Conservation (phyloP, 176 grass and related monocot genomes). For the Raddia guianensis region DNA sequence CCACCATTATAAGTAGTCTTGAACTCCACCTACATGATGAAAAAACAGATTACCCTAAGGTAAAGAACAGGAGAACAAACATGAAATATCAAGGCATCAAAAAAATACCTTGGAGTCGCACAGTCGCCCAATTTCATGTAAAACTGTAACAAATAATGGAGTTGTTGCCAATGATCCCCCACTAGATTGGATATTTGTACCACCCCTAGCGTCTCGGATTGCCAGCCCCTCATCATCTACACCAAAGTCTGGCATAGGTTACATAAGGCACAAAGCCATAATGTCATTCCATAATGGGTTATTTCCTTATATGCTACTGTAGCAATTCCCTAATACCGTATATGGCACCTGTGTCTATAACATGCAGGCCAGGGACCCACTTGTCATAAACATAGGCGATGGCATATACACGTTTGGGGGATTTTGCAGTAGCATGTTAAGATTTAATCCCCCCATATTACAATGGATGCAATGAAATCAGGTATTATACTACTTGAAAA, state of each 20-base stretch:
- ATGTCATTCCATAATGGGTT: not conserved
- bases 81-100: constrained; percentile 23
- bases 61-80: constrained; percentile 16
- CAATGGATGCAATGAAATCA: constrained; percentile 10
- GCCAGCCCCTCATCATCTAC: constrained; percentile 62
- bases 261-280: constrained; percentile 5
- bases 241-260: constrained; percentile 44
- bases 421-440: too few relatives aligned
- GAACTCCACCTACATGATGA: constrained; percentile 75
- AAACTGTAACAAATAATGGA: constrained; percentile 63
- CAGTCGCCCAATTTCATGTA: constrained; percentile 81
- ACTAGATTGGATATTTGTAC: constrained; percentile 55
- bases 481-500: constrained; percentile 27
- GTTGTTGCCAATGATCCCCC: constrained; percentile 44
- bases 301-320: too few relatives aligned
- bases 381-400: too few relatives aligned
- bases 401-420: too few relatives aligned
- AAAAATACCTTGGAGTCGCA: constrained; percentile 71
- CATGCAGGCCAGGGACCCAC: too few relatives aligned
- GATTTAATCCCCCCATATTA: not conserved
- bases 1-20: constrained; percentile 57
- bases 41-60: constrained; percentile 19
- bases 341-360: too few relatives aligned
- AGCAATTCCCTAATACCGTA: too few relatives aligned
- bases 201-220: constrained; percentile 44